These are phyloP conservation scores for Houttuynia cordata DNA, from an alignment of 164 flowering plant genomes.

Conservation along the genomic window DNA sequence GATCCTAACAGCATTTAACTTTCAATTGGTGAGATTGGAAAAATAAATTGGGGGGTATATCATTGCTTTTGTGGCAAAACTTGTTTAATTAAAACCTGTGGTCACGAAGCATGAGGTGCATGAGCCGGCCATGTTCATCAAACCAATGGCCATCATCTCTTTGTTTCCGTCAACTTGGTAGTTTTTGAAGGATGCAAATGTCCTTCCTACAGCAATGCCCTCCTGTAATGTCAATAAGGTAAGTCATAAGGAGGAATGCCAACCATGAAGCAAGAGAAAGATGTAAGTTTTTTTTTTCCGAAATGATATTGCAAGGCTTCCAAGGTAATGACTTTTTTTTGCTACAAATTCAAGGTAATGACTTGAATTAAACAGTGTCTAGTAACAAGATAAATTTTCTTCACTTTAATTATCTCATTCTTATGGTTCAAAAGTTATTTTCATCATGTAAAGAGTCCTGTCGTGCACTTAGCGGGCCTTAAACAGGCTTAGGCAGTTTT, in stretches of 20 bases:
- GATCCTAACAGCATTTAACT: conserved; percentile 23
- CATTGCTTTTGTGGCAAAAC: too few species aligned
- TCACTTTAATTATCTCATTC: too few species aligned
- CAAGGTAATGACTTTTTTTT: too few species aligned
- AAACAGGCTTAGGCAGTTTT: too few species aligned
- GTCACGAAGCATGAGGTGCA: conserved; percentile 69
- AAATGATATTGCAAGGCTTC: too few species aligned
- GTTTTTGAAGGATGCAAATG: conserved; percentile 57
- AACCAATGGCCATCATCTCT: conserved; percentile 75
- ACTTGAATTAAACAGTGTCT: too few species aligned
- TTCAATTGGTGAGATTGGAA: too few species aligned
- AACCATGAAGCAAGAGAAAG: neutral
- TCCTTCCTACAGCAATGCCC: conserved; percentile 75
- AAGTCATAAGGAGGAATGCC: neutral
- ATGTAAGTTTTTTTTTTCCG: neutral
- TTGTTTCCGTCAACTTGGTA: conserved; percentile 81
- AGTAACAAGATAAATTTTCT: too few species aligned
- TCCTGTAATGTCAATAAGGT: conserved; percentile 27
- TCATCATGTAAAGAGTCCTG: too few species aligned
- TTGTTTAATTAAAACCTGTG: conserved; percentile 31
- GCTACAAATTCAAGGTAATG: too few species aligned
- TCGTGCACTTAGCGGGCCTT: too few species aligned
- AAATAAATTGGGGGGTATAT: neutral
- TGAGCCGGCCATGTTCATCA: conserved; percentile 71
- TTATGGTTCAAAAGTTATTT: too few species aligned